phyloP scores from a whole-genome alignment of 352 stramenopile species.

The Salisapilia sapeloensis region DNA sequence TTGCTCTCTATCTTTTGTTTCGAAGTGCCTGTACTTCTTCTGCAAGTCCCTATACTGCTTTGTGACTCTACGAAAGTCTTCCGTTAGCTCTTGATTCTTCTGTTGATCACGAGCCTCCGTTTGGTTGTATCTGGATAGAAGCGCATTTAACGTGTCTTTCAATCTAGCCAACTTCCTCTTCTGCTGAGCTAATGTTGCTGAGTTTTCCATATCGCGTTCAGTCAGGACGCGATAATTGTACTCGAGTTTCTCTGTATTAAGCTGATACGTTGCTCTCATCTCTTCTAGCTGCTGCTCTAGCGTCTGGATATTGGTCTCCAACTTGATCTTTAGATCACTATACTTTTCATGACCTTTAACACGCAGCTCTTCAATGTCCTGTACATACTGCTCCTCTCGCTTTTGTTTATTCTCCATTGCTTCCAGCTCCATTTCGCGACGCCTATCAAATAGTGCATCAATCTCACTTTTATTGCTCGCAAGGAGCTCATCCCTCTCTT shows the following conservation, averaged over 20 bases:
- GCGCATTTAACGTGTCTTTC: slow-evolving; percentile 80
- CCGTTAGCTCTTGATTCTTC: slow-evolving; percentile 86
- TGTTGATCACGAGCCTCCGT: slow-evolving; percentile 74
- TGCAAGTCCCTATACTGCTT: slow-evolving; percentile 94
- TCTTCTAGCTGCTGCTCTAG: slow-evolving; percentile 93
- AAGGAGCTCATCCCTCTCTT: slow-evolving; percentile 83
- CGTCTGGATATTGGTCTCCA: slow-evolving; percentile 93
- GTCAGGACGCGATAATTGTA: slow-evolving; percentile 94
- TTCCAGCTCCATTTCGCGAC: slow-evolving; percentile 85
- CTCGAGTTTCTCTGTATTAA: slow-evolving; percentile 94
- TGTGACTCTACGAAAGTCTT: slow-evolving; percentile 86
- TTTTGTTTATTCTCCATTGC: slow-evolving; percentile 88
- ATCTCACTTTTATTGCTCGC: slow-evolving; percentile 82
- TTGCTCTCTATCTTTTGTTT: slow-evolving; percentile 72
- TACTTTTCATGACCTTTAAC: slow-evolving; percentile 88
- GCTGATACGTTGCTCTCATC: slow-evolving; percentile 89
- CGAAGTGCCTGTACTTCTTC: slow-evolving; percentile 90
- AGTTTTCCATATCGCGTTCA: slow-evolving; percentile 92
- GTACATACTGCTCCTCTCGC: slow-evolving; percentile 75
- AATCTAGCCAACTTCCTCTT: slow-evolving; percentile 87
- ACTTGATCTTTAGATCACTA: slow-evolving; percentile 92
- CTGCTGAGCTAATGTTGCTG: slow-evolving; percentile 80
- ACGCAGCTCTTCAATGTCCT: slow-evolving; percentile 85
- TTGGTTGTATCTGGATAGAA: slow-evolving; percentile 87
- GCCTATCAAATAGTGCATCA: slow-evolving; percentile 85